Conservation (phyloP, 2,329 filamentous ascomycete genomes). For the Aspergillus sergii region DNA sequence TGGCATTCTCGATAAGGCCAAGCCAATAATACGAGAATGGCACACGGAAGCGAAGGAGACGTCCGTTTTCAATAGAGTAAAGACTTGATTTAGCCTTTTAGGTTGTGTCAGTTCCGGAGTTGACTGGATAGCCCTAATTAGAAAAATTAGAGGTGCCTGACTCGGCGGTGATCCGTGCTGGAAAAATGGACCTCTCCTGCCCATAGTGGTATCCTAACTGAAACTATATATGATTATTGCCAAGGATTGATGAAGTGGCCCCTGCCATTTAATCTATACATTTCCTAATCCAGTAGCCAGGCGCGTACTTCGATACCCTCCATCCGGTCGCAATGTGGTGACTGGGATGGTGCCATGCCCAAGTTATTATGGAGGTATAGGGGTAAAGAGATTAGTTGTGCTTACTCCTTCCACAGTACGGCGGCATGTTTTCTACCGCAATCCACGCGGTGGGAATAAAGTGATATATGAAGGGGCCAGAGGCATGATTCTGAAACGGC, state of each 20-base stretch:
- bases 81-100: not conserved
- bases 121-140: not conserved
- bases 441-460: not conserved
- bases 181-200: not conserved
- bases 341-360: slow-evolving; percentile 1
- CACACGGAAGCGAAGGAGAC: not conserved
- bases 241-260: not conserved
- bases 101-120: not conserved
- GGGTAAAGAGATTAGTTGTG: not conserved
- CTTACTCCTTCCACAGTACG: not conserved
- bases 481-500: not conserved
- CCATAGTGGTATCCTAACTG: not conserved
- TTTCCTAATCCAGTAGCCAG: not conserved
- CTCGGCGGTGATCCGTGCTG: slow-evolving; percentile 5
- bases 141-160: not conserved
- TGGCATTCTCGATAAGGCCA: not conserved
- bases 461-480: not conserved
- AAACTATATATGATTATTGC: slow-evolving; percentile 5
- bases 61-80: not conserved
- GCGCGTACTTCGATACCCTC: not conserved
- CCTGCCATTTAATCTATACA: slow-evolving; percentile 9
- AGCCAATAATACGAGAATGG: not conserved
- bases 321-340: slow-evolving; percentile 3
- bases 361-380: not conserved
- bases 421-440: not conserved